phyloP scores from a whole-genome alignment of 495 filamentous ascomycete genomes.

The Neurospora sp. region DNA sequence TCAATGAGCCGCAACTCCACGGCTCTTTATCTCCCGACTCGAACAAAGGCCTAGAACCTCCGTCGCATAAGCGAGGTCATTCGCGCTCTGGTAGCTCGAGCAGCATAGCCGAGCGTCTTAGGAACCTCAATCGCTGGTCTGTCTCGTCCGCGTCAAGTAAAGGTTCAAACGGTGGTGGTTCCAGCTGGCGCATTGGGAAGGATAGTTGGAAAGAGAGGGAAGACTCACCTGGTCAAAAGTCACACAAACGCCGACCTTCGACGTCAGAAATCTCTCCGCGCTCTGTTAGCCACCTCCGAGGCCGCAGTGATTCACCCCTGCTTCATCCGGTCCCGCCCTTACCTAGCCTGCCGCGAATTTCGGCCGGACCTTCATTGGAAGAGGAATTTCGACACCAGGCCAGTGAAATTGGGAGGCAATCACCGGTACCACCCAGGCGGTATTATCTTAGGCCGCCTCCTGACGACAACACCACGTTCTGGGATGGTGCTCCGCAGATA shows the following conservation, averaged over 20 bases:
- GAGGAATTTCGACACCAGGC: slow-evolving; percentile 18
- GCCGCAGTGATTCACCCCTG: slow-evolving; percentile 11
- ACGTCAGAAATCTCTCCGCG: slow-evolving; percentile 16
- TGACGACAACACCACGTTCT: slow-evolving; percentile 2
- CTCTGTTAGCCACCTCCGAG: slow-evolving; percentile 2
- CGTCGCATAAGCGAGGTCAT: slow-evolving; percentile 18
- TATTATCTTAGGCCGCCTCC: background rate
- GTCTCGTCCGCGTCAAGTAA: slow-evolving; percentile 64
- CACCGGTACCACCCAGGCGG: slow-evolving; percentile 1
- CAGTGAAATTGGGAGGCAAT: slow-evolving; percentile 10
- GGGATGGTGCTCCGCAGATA: slow-evolving; percentile 15
- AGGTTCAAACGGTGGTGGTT: slow-evolving; percentile 38
- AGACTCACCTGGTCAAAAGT: slow-evolving; percentile 14
- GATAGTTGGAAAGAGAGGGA: background rate
- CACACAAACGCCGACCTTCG: slow-evolving; percentile 20
- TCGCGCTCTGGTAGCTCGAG: slow-evolving; percentile 35
- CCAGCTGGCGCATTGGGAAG: slow-evolving; percentile 12
- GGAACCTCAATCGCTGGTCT: slow-evolving; percentile 75
- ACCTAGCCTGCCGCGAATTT: slow-evolving; percentile 26
- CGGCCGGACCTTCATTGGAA: slow-evolving; percentile 28
- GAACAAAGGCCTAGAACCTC: slow-evolving; percentile 15
- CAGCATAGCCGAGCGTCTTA: slow-evolving; percentile 52
- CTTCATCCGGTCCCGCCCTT: slow-evolving; percentile 17
- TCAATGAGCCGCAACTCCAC: slow-evolving; percentile 20
- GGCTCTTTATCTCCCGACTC: slow-evolving; percentile 3